Conservation (phyloP, 2,329 filamentous ascomycete genomes). For the Phyllosticta citrichinensis region DNA sequence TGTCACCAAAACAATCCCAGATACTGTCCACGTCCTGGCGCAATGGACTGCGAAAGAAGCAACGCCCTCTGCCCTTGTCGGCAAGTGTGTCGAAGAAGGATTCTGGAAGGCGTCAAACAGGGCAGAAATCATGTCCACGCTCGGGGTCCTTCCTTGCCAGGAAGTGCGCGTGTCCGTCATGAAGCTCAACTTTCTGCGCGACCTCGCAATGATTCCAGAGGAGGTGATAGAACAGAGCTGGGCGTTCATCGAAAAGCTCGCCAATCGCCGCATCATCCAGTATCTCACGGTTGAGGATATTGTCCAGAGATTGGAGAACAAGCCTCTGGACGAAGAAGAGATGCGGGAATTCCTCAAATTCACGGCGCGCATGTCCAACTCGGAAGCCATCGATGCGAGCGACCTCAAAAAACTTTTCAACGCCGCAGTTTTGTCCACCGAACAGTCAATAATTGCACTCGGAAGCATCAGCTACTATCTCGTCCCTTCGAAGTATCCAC, state of each 20-base stretch:
- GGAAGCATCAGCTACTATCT: conserved; percentile 73
- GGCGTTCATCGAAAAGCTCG: conserved; percentile 70
- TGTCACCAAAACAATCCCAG: conserved; percentile 24
- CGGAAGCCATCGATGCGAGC: conserved; percentile 60
- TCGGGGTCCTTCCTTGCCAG: conserved; percentile 75
- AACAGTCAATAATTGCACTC: conserved; percentile 51
- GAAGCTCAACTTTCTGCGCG: conserved; percentile 70
- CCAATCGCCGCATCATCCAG: conserved; percentile 76
- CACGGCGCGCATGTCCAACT: conserved; percentile 62
- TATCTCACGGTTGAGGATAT: conserved; percentile 84
- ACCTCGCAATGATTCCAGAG: conserved; percentile 76
- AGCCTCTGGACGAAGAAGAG: conserved; percentile 69
- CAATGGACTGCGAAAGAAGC: conserved; percentile 86
- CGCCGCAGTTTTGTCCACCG: conserved; percentile 63
- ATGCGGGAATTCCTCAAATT: conserved; percentile 76
- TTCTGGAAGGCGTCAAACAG: conserved; percentile 90
- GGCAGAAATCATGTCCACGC: conserved; percentile 77
- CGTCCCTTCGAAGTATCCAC: conserved; percentile 62
- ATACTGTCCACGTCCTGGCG: conserved; percentile 60
- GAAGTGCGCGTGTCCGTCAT: conserved; percentile 67
- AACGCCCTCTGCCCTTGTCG: conserved; percentile 75
- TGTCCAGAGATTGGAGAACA: conserved; percentile 68
- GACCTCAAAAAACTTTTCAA: conserved; percentile 64
- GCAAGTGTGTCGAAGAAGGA: conserved; percentile 80
- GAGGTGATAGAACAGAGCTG: conserved; percentile 56